phyloP scores from a whole-genome alignment of 305 asterid genomes.

The Solanum aculeatissimum region DNA sequence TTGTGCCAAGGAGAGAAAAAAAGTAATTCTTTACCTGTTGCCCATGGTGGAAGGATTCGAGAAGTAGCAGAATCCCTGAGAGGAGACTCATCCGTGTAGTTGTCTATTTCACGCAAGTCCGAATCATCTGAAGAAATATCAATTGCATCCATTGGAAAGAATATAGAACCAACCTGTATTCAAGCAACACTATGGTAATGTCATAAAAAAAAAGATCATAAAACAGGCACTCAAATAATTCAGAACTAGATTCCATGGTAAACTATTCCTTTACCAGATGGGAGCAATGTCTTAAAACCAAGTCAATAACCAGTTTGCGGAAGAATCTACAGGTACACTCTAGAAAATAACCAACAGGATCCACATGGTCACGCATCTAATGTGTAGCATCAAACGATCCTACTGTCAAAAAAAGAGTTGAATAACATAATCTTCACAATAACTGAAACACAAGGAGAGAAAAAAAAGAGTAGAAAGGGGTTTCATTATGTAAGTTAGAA shows the following conservation, averaged over 20 bases:
- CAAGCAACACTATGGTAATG: slow-evolving; percentile 11
- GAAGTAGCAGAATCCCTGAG: slow-evolving; percentile 38
- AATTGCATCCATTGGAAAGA: slow-evolving; percentile 44
- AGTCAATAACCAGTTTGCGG: slow-evolving; percentile 17
- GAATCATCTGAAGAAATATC: slow-evolving; percentile 89
- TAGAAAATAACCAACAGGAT: slow-evolving; percentile 12
- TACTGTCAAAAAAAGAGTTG: not conserved
- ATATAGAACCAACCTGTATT: slow-evolving; percentile 35
- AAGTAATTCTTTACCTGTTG: slow-evolving; percentile 29
- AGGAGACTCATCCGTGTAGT: slow-evolving; percentile 59
- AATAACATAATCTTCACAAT: not conserved
- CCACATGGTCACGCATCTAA: slow-evolving; percentile 36
- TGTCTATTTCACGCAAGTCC: slow-evolving; percentile 70
- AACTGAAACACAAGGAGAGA: not conserved
- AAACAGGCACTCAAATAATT: not conserved
- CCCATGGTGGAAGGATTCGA: slow-evolving; percentile 48
- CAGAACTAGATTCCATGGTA: slow-evolving; percentile 2
- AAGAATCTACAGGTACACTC: slow-evolving; percentile 13
- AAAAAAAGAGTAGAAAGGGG: not conserved
- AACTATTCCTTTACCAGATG: slow-evolving; percentile 22
- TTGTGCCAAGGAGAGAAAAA: not conserved
- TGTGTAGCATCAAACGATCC: slow-evolving; percentile 2
- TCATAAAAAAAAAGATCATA: not conserved
- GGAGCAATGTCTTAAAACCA: slow-evolving; percentile 18
- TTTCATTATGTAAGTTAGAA: not conserved